phyloP scores from a whole-genome alignment of 2,329 filamentous ascomycete species.

The Grosmannia clavigera region DNA sequence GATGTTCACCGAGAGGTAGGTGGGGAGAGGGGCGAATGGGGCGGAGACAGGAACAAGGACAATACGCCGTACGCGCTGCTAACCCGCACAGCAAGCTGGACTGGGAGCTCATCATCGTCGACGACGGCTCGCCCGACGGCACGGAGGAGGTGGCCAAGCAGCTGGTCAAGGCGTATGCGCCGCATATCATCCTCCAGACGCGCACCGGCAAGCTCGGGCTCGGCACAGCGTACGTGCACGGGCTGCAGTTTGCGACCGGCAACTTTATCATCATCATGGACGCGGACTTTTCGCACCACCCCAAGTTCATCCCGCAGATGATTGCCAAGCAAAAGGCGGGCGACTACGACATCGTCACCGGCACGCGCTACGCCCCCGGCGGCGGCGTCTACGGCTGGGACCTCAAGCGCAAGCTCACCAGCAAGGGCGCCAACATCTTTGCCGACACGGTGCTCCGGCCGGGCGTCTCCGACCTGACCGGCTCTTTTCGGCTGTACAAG shows the following conservation, averaged over 20 bases:
- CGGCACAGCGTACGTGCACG: constrained; percentile 91
- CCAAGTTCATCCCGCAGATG: constrained; percentile 97
- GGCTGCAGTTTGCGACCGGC: constrained; percentile 76
- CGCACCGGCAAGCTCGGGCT: constrained; percentile 94
- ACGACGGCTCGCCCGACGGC: constrained; percentile 94
- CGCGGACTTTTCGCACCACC: constrained; percentile 97
- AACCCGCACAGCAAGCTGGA: constrained; percentile 58
- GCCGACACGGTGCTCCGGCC: constrained; percentile 89
- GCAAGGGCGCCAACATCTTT: constrained; percentile 83
- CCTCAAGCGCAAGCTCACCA: constrained; percentile 75
- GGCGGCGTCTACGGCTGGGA: constrained; percentile 96
- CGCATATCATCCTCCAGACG: constrained; percentile 71
- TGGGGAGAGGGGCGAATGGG: background rate
- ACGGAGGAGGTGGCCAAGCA: constrained; percentile 85
- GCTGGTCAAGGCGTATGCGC: constrained; percentile 72
- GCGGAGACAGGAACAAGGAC: background rate
- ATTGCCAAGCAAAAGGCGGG: constrained; percentile 63
- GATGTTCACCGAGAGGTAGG: constrained; percentile 81
- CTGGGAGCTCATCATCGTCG: constrained; percentile 96
- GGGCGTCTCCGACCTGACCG: constrained; percentile 90
- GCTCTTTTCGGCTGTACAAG: constrained; percentile 92
- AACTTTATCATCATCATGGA: constrained; percentile 99
- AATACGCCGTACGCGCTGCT: background rate
- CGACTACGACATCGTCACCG: constrained; percentile 93
- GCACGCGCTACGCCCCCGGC: constrained; percentile 81